Base-by-base conservation (phyloP, 192 early-diverging fungal species). In the Bifiguratus adelaidae region DNA sequence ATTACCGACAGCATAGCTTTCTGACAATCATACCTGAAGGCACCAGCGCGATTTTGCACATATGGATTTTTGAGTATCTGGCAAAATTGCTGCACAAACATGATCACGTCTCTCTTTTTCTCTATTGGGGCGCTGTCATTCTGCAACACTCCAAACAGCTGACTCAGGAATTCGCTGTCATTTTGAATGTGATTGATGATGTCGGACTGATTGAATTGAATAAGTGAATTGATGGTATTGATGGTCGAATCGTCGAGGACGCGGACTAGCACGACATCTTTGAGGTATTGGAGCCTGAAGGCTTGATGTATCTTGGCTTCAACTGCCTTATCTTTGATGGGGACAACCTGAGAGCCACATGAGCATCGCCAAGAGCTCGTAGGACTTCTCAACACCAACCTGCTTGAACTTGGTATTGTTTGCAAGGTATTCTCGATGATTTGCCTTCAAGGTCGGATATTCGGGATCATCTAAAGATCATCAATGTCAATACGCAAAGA, bases 201-300 rank as follows among this genome's bases (percentile, higher is more conserved):
- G 25, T 94, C 90, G 21, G 81, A 69, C 48, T 95, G 76, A 55
- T 91, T 88, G 62, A 82, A 81, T 49, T 86, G 88, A 5, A 86
- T 78, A 30, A 91, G 60, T 0, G 83, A 76, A 22, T 78, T 77
- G 41, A 97, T 61, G 13, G 77, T 70, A 6, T 90, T 73, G 26
- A 78, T 68, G 3, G 82, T 82, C 7, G 62, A 68, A 16, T 97
- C 92, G 45, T 93, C 89, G 11, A 92, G 49, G 35, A 80, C 59
- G 1, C 80, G 73, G 4, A 77, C 77, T 16, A 97, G 69, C 0
- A 87, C 84, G 0, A 84, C 83, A 53, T 94, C 90, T 33, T 91
- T 88, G 1, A 97, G 70, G 40, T 80, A 97, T 48, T 88, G 87
- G 9, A 92, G 44, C 4, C 94, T 76, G 51, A 87, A 94, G 6